phyloP scores from a whole-genome alignment of 306 rosid species.

The Begonia loranthoides region DNA sequence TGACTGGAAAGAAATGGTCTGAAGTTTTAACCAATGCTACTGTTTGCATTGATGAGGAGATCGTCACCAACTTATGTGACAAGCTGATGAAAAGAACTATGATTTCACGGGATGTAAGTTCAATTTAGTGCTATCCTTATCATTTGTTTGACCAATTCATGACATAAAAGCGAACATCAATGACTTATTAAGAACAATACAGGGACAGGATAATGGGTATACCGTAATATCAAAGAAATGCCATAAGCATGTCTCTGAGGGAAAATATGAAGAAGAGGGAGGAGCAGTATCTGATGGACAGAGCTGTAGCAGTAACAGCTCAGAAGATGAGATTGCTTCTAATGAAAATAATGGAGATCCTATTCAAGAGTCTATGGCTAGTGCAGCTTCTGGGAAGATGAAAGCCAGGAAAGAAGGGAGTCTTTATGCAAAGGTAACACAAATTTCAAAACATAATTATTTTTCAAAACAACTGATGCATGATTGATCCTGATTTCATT shows the following conservation, averaged over 20 bases:
- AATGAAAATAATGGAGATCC: slow-evolving; percentile 35
- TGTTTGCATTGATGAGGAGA: slow-evolving; percentile 19
- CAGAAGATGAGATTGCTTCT: slow-evolving; percentile 62
- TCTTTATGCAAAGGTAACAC: slow-evolving; percentile 79
- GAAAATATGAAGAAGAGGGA: slow-evolving; percentile 23
- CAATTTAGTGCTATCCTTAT: neutral
- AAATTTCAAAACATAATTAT: neutral
- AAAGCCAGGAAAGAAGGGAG: slow-evolving; percentile 84
- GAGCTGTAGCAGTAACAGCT: slow-evolving; percentile 35
- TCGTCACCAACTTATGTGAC: slow-evolving; percentile 9
- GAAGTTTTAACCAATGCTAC: slow-evolving; percentile 30
- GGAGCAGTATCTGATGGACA: slow-evolving; percentile 30
- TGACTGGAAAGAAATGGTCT: slow-evolving; percentile 1
- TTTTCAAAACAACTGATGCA: too few species aligned
- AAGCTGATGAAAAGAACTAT: slow-evolving; percentile 39
- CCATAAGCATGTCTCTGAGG: slow-evolving; percentile 16
- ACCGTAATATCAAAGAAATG: slow-evolving; percentile 27
- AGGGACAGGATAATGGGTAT: slow-evolving; percentile 41
- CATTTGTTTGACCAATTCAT: neutral
- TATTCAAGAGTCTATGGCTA: slow-evolving; percentile 25
- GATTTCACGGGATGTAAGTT: slow-evolving; percentile 34
- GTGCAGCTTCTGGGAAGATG: slow-evolving; percentile 38
- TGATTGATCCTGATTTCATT: too few species aligned
- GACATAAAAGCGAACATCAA: neutral
- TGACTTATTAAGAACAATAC: neutral